Conservation (phyloP, 1,284 basidiomycete genomes). For the Hortiboletus rubellus region DNA sequence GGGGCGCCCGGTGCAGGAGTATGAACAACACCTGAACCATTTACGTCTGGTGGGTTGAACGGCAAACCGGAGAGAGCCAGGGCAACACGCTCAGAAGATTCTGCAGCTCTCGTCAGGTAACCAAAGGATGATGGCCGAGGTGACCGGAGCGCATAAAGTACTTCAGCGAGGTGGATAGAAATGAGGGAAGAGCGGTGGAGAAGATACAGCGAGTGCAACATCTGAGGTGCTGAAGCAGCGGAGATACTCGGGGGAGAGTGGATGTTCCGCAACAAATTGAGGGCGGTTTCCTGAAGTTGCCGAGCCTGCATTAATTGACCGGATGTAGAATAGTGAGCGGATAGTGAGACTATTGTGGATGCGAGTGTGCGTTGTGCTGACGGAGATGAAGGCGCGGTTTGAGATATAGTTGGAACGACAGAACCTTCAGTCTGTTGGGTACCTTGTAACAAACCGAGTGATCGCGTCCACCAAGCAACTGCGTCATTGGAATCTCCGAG, state of each 20-base stretch:
- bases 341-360: conserved; percentile 67
- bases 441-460: conserved; percentile 48
- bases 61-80: conserved; percentile 51
- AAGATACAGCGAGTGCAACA: conserved; percentile 66
- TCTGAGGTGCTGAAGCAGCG: conserved; percentile 52
- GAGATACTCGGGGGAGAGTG: conserved; percentile 48
- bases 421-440: conserved; percentile 18
- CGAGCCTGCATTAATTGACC: conserved; percentile 69
- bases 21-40: conserved; percentile 40
- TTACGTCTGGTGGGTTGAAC: conserved; percentile 38
- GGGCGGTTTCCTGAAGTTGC: conserved; percentile 62
- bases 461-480: conserved; percentile 63
- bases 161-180: conserved; percentile 74
- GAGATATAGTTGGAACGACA: conserved; percentile 38
- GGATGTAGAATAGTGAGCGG: conserved; percentile 66
- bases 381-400: conserved; percentile 53
- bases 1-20: conserved; percentile 47
- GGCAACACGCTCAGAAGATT: conserved; percentile 67
- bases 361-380: conserved; percentile 68
- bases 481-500: conserved; percentile 56
- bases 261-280: conserved; percentile 67
- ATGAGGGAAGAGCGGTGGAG: conserved; percentile 73
- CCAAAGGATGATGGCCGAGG: conserved; percentile 51
- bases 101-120: conserved; percentile 58
- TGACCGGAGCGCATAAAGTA: conserved; percentile 58